These are phyloP conservation scores for Lycium barbarum DNA, from an alignment of 257 asterid genomes.

Conservation along the genomic window DNA sequence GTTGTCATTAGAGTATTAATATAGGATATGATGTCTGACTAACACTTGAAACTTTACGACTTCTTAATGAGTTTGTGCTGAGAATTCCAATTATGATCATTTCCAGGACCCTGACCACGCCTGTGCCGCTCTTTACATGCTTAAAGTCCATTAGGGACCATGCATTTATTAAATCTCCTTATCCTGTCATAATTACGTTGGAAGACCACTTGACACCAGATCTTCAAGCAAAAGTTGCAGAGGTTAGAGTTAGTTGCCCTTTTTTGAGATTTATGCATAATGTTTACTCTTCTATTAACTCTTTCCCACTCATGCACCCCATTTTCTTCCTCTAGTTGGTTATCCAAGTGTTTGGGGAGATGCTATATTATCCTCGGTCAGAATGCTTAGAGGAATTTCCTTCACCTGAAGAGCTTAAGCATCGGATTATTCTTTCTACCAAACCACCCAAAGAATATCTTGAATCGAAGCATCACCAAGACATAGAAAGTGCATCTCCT, in stretches of 20 bases:
- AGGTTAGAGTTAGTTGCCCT: slow-evolving; percentile 50
- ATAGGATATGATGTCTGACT: not conserved
- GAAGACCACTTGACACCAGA: slow-evolving; percentile 93
- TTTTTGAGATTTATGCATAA: not conserved
- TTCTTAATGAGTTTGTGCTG: slow-evolving; percentile 11
- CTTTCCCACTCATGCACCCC: not conserved
- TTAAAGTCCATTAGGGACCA: slow-evolving; percentile 74
- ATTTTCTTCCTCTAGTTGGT: slow-evolving; percentile 58
- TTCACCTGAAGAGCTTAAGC: slow-evolving; percentile 80
- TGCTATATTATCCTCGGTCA: slow-evolving; percentile 66
- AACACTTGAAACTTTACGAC: not conserved
- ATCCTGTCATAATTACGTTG: slow-evolving; percentile 87
- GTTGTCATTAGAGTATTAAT: not conserved
- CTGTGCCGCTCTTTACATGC: slow-evolving; percentile 73
- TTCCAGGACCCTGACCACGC: slow-evolving; percentile 89
- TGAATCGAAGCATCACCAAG: slow-evolving; percentile 46
- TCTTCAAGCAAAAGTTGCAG: slow-evolving; percentile 94
- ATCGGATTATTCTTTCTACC: slow-evolving; percentile 78
- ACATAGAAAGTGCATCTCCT: slow-evolving; percentile 45
- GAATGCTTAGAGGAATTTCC: slow-evolving; percentile 76
- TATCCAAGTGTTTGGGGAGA: slow-evolving; percentile 77
- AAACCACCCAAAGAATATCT: slow-evolving; percentile 95
- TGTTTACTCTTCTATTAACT: not conserved
- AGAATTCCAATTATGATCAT: slow-evolving; percentile 29
- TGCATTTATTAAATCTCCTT: slow-evolving; percentile 81